Percentiles rank a stretch among this genome's conserved stretches.
These are phyloP conservation scores for Didymella segeticola DNA, from an alignment of 2,329 filamentous ascomycete species.

Conservation along the genomic window DNA sequence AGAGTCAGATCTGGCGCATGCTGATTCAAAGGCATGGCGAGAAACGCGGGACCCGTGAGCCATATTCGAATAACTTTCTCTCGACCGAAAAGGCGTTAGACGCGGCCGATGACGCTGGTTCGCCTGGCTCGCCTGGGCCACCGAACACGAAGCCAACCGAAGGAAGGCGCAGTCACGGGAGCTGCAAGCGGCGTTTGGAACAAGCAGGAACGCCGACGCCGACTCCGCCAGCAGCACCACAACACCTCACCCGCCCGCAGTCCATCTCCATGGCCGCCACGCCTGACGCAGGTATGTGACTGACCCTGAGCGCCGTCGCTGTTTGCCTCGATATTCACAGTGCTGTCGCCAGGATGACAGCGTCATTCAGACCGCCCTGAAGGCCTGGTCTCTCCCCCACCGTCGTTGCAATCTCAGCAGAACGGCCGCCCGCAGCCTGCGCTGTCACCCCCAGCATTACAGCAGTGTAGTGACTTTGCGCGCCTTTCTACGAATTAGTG, in stretches of 20 bases:
- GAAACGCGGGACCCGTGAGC: constrained; percentile 21
- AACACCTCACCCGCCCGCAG: constrained; percentile 15
- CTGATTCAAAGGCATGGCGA: constrained; percentile 11
- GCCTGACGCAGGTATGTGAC: constrained; percentile 18
- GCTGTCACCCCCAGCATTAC: not conserved
- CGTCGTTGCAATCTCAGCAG: not conserved
- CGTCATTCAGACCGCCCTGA: constrained; percentile 13
- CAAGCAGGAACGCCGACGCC: constrained; percentile 19
- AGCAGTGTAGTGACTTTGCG: not conserved
- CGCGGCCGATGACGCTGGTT: constrained; percentile 21
- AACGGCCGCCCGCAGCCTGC: not conserved
- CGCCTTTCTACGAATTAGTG: not conserved
- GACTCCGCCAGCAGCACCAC: too few relatives aligned
- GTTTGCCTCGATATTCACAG: constrained; percentile 15
- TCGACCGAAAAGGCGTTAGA: constrained; percentile 21
- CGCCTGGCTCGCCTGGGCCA: not conserved
- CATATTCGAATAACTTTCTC: constrained; percentile 31
- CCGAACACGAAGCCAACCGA: constrained; percentile 1
- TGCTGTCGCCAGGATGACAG: constrained; percentile 11
- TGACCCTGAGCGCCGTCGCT: not conserved
- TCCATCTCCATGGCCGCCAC: constrained; percentile 1
- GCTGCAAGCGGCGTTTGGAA: not conserved
- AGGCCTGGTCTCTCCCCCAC: not conserved
- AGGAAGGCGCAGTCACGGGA: constrained; percentile 15
- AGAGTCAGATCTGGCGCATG: constrained; percentile 28